These are phyloP conservation scores for Eucalyptus paniculata DNA, from an alignment of 345 rosid species.

Conservation along the genomic window DNA sequence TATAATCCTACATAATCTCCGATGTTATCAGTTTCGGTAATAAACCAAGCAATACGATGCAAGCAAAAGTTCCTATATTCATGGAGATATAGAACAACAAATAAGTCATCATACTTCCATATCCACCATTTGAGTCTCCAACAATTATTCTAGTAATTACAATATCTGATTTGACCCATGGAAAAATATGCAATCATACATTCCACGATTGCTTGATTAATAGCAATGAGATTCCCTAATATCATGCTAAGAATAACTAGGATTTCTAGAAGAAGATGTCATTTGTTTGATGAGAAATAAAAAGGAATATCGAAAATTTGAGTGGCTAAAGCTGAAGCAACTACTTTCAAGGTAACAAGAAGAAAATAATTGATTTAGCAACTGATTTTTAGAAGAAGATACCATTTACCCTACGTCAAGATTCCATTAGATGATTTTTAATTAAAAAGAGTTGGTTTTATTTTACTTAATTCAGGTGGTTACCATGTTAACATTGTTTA, in stretches of 20 bases:
- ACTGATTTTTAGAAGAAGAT: too few species aligned
- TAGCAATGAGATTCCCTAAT: background rate
- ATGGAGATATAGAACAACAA: background rate
- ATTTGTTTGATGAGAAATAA: background rate
- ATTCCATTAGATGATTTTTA: background rate
- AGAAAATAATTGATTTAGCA: too few species aligned
- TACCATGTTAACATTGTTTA: background rate
- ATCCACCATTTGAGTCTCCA: background rate
- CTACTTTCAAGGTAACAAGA: too few species aligned
- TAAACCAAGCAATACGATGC: background rate
- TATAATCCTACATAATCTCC: too few species aligned
- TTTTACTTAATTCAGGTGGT: background rate
- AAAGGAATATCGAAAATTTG: background rate
- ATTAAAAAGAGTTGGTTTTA: too few species aligned
- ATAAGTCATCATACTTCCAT: background rate
- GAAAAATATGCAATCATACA: too few species aligned
- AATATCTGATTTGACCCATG: too few species aligned
- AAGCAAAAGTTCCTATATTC: background rate
- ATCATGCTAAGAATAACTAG: background rate
- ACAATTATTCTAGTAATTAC: too few species aligned
- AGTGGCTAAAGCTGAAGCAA: background rate
- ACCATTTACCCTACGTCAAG: background rate
- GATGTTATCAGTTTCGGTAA: too few species aligned
- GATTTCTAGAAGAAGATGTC: background rate
- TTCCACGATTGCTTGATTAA: too few species aligned